Evolutionary conservation across 106 monocot species (phyloP).

Genomic region (Gastrodia elata): DNA sequence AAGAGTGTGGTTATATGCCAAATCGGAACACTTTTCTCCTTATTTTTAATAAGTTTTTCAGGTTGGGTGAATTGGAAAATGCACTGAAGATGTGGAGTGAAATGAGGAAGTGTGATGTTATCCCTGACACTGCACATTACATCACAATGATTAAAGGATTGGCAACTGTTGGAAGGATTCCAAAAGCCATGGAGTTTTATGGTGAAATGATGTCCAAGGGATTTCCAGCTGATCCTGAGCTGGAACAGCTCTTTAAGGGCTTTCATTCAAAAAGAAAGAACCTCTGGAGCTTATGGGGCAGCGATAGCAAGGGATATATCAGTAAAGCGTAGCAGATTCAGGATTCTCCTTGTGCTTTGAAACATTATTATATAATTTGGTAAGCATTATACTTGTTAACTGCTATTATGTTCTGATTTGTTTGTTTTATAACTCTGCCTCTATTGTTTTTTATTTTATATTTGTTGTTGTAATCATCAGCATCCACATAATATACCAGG

Average conservation of each 20-base stretch:
- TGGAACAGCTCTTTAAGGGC: slow-evolving; percentile 42
- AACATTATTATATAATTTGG: neutral
- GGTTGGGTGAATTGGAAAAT: slow-evolving; percentile 36
- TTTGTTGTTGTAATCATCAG: no score
- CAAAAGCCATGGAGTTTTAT: slow-evolving; percentile 60
- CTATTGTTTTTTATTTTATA: no score
- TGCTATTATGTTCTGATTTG: neutral
- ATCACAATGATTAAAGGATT: slow-evolving; percentile 47
- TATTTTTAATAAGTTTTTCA: slow-evolving; percentile 50
- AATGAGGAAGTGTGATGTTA: slow-evolving; percentile 41
- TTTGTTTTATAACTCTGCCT: neutral
- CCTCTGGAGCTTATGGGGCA: neutral
- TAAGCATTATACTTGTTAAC: neutral
- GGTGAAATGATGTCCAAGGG: slow-evolving; percentile 73
- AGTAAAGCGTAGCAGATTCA: neutral
- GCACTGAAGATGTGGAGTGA: slow-evolving; percentile 66
- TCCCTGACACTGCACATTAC: slow-evolving; percentile 42
- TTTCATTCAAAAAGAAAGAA: slow-evolving; percentile 8
- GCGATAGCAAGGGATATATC: neutral
- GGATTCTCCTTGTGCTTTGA: neutral
- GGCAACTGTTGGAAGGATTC: slow-evolving; percentile 45
- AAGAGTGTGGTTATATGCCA: slow-evolving; percentile 32
- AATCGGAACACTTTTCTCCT: slow-evolving; percentile 41
- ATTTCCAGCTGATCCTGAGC: slow-evolving; percentile 45
- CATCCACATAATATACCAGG: no score